phyloP scores from a whole-genome alignment of 169 alveolate species.

The Pseudocohnilembus persalinus region DNA sequence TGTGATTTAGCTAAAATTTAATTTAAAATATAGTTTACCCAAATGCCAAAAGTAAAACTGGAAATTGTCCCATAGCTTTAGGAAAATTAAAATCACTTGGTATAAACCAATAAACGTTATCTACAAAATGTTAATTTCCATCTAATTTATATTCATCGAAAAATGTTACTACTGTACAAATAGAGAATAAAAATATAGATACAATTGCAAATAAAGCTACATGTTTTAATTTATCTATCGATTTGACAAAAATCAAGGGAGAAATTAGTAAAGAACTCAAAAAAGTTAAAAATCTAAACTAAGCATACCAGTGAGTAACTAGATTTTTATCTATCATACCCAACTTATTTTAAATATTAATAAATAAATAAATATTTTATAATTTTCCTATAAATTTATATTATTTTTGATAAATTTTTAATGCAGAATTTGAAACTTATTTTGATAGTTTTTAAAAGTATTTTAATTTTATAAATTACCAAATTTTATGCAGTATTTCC shows the following conservation, averaged over 20 bases:
- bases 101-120: not conserved
- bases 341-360: not conserved
- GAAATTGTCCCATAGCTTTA: not conserved
- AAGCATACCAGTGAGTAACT: not conserved
- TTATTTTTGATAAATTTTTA: too few relatives aligned
- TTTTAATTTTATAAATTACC: not conserved
- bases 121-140: not conserved
- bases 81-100: not conserved
- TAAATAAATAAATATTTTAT: too few relatives aligned
- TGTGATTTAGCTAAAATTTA: too few relatives aligned
- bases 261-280: not conserved
- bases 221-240: not conserved
- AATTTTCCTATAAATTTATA: too few relatives aligned
- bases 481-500: not conserved
- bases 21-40: not conserved
- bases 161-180: not conserved
- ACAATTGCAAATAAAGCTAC: not conserved
- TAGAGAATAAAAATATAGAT: not conserved
- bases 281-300: not conserved
- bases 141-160: not conserved
- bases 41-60: not conserved
- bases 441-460: too few relatives aligned
- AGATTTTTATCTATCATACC: not conserved
- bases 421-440: too few relatives aligned
- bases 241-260: not conserved